Base-by-base conservation (phyloP, 805 yeast genomes). In the Candida krabiensis region DNA sequence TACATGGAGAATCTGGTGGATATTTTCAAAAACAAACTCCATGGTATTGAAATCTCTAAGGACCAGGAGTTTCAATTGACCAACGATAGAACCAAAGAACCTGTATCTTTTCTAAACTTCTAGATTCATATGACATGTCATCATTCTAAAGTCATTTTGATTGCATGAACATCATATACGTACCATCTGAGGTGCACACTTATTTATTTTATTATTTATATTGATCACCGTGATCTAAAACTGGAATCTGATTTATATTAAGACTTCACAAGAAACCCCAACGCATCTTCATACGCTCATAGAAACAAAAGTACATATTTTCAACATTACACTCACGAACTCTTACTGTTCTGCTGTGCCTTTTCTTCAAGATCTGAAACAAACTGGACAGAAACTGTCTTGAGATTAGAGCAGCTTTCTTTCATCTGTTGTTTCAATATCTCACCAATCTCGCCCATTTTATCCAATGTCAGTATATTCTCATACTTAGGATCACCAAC, bases 31-130 rank as follows among this genome's bases (percentile, higher is more conserved):
- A 11, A 14, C 2, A n/a, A 25, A 19, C 32, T 43, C 5, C 4
- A 41, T 14, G 93, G 93, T 1, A 55, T 55, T 24, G 82, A 79
- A 52, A 73, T 86, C 9, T 53, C 75, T 2, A 70, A 69, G 9
- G 77, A 72, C 16, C 76, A 80, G 43, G 95, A 87, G 55, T 70
- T 58, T 19, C 35, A 42, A 4, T 19, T 47, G 9, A 37, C 43
- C 5, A 32, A 16, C 12, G 39, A 38, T 19, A 32, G 41, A 23
- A 35, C 43, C 12, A 9, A 16, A 4, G 19, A 9, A 13, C 13
- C 17, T 4, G 13, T 24, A 11, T 15, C 15, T 19, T 30, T 28
- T 15, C 23, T 34, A 7, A 25, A 19, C 25, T 28, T 35, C 22
- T 8, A 27, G 40, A 13, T 18, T 42, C 45, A 6, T 35, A n/a